Conservation (phyloP, 1,139 yeast genomes). For the Suhomyces bolitotheri region DNA sequence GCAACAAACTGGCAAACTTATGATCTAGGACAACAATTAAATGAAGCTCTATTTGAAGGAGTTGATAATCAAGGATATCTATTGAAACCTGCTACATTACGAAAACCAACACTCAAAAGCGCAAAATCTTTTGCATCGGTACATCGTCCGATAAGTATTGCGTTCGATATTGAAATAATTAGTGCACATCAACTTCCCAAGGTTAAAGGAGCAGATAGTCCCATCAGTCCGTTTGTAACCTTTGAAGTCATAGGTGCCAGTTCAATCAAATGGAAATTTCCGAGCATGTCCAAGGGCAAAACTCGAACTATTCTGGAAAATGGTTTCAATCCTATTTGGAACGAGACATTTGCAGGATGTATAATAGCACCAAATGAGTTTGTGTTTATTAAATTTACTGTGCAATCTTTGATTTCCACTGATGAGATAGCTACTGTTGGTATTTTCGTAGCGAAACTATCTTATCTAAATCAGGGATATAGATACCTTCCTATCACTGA, state of each 20-base stretch:
- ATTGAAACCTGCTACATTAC: slow-evolving; percentile 60
- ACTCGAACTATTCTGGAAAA: slow-evolving; percentile 52
- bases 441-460: slow-evolving; percentile 52
- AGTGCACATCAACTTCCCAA: slow-evolving; percentile 88
- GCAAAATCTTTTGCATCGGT: slow-evolving; percentile 15
- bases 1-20: slow-evolving; percentile 97
- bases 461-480: slow-evolving; percentile 69
- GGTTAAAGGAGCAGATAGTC: slow-evolving; percentile 44
- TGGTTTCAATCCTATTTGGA: slow-evolving; percentile 90
- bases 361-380: slow-evolving; percentile 46
- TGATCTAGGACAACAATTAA: slow-evolving; percentile 87
- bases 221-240: slow-evolving; percentile 58
- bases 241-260: slow-evolving; percentile 55
- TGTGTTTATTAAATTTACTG: slow-evolving; percentile 35
- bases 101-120: slow-evolving; percentile 36
- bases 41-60: slow-evolving; percentile 75
- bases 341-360: slow-evolving; percentile 48
- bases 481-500: slow-evolving; percentile 78
- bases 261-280: slow-evolving; percentile 25
- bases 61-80: slow-evolving; percentile 69
- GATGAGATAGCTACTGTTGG: slow-evolving; percentile 52
- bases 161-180: slow-evolving; percentile 51
- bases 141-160: slow-evolving; percentile 6
- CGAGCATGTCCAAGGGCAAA: slow-evolving; percentile 17
- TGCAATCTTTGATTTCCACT: slow-evolving; percentile 23